phyloP scores from a whole-genome alignment of 75 land plant genomes.

The Chamaecyparis obtusa region DNA sequence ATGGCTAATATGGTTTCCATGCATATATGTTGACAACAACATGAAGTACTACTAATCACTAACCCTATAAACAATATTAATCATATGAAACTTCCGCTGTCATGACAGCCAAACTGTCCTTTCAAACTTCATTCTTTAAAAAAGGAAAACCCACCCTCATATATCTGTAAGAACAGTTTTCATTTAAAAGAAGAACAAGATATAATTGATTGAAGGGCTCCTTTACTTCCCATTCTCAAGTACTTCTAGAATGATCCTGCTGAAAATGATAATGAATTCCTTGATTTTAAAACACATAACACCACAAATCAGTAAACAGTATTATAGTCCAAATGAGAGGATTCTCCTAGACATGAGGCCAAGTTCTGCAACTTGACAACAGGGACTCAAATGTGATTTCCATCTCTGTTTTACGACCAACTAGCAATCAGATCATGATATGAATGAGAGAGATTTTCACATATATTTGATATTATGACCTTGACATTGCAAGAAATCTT shows the following conservation, averaged over 20 bases:
- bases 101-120: not conserved
- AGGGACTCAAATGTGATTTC: not conserved
- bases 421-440: not conserved
- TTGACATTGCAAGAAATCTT: not conserved
- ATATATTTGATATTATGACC: not conserved
- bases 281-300: not conserved
- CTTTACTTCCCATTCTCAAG: not conserved
- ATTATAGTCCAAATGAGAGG: not conserved
- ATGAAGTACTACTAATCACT: too few relatives aligned
- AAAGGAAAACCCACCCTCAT: not conserved
- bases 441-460: not conserved
- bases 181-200: not conserved
- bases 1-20: not conserved
- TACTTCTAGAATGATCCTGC: too few relatives aligned
- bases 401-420: not conserved
- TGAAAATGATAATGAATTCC: not conserved
- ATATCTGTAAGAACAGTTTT: not conserved
- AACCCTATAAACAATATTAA: too few relatives aligned
- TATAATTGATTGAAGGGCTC: not conserved
- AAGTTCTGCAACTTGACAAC: not conserved
- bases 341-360: not conserved
- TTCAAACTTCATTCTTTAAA: not conserved
- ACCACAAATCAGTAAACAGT: not conserved
- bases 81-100: not conserved
- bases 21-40: not conserved